Base-by-base conservation (phyloP, 2,329 filamentous ascomycete genomes). In the Scedosporium boydii region DNA sequence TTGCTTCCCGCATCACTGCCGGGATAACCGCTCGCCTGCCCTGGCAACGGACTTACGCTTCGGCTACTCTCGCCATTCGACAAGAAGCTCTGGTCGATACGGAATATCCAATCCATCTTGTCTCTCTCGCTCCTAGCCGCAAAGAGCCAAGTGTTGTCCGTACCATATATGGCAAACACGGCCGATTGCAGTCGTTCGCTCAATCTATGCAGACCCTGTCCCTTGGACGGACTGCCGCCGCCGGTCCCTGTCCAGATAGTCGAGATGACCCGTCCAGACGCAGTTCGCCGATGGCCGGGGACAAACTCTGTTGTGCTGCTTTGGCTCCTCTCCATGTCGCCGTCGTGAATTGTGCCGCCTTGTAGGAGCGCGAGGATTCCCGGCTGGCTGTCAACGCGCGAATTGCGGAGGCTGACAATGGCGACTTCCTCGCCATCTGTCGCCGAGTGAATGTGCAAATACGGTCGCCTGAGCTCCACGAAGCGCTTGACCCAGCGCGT, bases 21-120 rank as follows among this genome's bases (percentile, higher is more conserved):
- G 12, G 58, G 55, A 61, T 62, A 63, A 1, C 42, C 62, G n/a
- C 65, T 61, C 4, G 48, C 51, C 41, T 60, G 60, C 46, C 46
- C 59, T 29, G 59, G 59, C 59, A 34, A 14, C 29, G 76, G 76
- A 62, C 75, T 78, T 38, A 70, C 75, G 21, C 73, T 70, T 16
- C 73, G 73, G 65, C 75, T 79, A 65, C 78, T 81, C 53, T 76
- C 77, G 62, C 74, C 77, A 10, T 75, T 78, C 42, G 80, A 78
- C 68, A 82, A 74, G 67, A 82, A 85, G 60, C 88, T 90, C 78
- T 96, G 89, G 75, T 99, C 95, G 68, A 99, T 91, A 70, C 89
- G 88, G 74, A 96, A 84, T 68, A 99, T 96, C 95, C 95, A 99
- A 73, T 98, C 95, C 68, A 93, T 88, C 80, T 97, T 96, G 74